These are phyloP conservation scores for Turritis glabra DNA, from an alignment of 345 rosid species.

Conservation along the genomic window DNA sequence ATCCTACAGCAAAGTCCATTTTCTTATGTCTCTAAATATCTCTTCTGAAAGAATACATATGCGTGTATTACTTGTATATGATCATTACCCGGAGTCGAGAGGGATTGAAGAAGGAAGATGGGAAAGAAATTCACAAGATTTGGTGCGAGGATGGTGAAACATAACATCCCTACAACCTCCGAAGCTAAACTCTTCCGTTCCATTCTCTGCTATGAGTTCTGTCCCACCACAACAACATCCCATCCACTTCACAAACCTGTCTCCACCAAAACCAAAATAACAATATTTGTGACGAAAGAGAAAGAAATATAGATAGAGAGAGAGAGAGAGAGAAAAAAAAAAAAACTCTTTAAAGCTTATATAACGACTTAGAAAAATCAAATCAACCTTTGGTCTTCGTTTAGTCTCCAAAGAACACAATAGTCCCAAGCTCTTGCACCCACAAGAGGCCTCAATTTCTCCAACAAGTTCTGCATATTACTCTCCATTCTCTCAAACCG, in stretches of 20 bases:
- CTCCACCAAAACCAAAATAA: slow-evolving; percentile 17
- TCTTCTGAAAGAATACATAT: neutral
- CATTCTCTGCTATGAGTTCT: slow-evolving; percentile 41
- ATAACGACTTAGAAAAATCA: neutral
- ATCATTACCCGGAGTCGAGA: slow-evolving; percentile 61
- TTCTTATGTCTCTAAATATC: neutral
- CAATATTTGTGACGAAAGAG: slow-evolving; percentile 16
- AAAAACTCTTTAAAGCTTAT: neutral
- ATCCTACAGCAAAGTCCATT: slow-evolving; percentile 43
- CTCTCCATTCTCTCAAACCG: slow-evolving; percentile 40
- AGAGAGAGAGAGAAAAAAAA: too few species aligned
- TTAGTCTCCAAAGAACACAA: slow-evolving; percentile 78
- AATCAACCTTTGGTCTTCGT: slow-evolving; percentile 82
- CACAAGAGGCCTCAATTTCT: slow-evolving; percentile 67
- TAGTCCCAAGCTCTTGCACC: slow-evolving; percentile 78
- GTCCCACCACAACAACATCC: slow-evolving; percentile 86
- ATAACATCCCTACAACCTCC: slow-evolving; percentile 68
- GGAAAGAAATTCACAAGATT: slow-evolving; percentile 68
- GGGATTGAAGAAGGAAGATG: slow-evolving; percentile 69
- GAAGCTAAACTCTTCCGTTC: slow-evolving; percentile 53
- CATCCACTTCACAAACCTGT: slow-evolving; percentile 62
- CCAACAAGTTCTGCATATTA: slow-evolving; percentile 56
- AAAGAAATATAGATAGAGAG: neutral
- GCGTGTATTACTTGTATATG: neutral
- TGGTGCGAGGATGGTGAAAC: slow-evolving; percentile 66